Base-by-base conservation (phyloP, 2,329 filamentous ascomycete species). In the Talaromyces pinophilus region DNA sequence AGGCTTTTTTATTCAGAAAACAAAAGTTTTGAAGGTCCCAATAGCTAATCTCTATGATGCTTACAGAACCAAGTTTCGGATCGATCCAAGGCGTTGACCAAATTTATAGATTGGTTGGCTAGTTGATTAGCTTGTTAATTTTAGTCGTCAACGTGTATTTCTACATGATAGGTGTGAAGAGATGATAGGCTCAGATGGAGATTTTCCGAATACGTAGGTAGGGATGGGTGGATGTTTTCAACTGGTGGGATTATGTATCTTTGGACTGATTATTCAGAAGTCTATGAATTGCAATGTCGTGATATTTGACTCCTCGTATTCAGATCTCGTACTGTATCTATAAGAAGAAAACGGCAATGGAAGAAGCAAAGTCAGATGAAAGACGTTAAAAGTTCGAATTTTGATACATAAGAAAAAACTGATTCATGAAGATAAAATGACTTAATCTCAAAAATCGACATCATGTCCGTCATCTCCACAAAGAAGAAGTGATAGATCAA, bases 31-130 rank as follows among this genome's bases (percentile, higher is more conserved):
- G 2, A 28, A 15, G 17, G 35, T 60, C 38, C 17, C 2, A 35
- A 19, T 48, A 25, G 35, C 59, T 61, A 28, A 42, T 15, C 19
- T 22, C n/a, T 8, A 2, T 33, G 28, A n/a, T 19, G 30, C 6
- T 4, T 28, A 62, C 44, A 62, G 40, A 63, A 63, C 13, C 42
- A 52, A 52, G 33, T 54, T 11, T 63, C 60, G 25, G 60, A 63
- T 48, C 60, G 60, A n/a, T 63, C 25, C 44, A 63, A 63, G 33
- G 60, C 44, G 2, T 48, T 63, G 30, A 28, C 19, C 25, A 63
- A 63, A 28, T 63, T 63, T 17, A 63, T 48, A 52, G 28, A 38
- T 44, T 63, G 60, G 60, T 25, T 57, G 33, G 30, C 54, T 57
- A 57, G 54, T 10, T 57, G 19, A 22, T 5, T 35, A 30, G 25